Percentiles rank a stretch among this genome's conserved stretches.
phyloP scores from a whole-genome alignment of 495 filamentous ascomycete species.

The Penicillium maclennaniae region DNA sequence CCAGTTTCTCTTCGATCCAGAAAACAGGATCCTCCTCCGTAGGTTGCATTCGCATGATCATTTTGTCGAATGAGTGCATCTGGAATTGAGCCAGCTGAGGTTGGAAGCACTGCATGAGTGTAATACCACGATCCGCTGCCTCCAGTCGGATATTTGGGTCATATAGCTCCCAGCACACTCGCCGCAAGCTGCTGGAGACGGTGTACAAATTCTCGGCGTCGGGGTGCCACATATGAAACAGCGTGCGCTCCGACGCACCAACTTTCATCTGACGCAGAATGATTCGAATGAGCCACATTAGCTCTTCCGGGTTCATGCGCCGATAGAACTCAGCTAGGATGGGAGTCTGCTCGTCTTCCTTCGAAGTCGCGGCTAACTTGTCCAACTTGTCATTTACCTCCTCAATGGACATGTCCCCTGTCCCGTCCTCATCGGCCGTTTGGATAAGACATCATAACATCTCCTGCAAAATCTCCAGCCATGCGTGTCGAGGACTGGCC shows the following conservation, averaged over 20 bases:
- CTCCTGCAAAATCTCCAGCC: constrained; percentile 91
- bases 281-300: constrained; percentile 93
- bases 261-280: constrained; percentile 96
- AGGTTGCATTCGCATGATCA: constrained; percentile 67
- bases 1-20: constrained; percentile 98
- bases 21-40: constrained; percentile 71
- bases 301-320: constrained; percentile 87
- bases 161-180: constrained; percentile 93
- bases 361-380: constrained; percentile 64
- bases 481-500: constrained; percentile 58
- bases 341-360: constrained; percentile 75
- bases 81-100: constrained; percentile 96
- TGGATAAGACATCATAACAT: constrained; percentile 81
- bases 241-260: constrained; percentile 91
- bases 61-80: constrained; percentile 79
- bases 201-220: constrained; percentile 89
- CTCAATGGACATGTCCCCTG: constrained; percentile 75
- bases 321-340: constrained; percentile 82
- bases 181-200: constrained; percentile 80
- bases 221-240: constrained; percentile 89
- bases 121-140: constrained; percentile 68
- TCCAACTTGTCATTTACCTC: constrained; percentile 90
- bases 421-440: constrained; percentile 70
- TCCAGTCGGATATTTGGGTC: constrained; percentile 73
- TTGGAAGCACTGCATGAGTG: constrained; percentile 94